These are phyloP conservation scores for Phytophthora idaei DNA, from an alignment of 352 stramenopile species.

Conservation along the genomic window DNA sequence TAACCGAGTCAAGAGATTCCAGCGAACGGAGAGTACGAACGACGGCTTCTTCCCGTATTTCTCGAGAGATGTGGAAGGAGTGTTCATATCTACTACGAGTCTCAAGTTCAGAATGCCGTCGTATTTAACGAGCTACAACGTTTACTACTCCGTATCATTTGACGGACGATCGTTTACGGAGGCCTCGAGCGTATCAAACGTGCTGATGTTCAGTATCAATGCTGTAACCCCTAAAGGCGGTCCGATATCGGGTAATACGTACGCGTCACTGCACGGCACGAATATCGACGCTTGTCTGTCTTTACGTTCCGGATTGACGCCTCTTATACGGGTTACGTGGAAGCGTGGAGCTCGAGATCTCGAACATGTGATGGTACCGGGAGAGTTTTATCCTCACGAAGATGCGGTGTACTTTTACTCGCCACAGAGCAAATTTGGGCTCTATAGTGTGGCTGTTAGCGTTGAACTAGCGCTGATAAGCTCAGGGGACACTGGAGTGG, in stretches of 20 bases:
- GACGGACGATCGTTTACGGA: conserved; percentile 55
- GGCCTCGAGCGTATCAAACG: conserved; percentile 33
- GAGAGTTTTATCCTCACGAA: conserved; percentile 67
- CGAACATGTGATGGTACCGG: conserved; percentile 57
- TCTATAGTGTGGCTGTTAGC: conserved; percentile 66
- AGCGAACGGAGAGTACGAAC: conserved; percentile 25
- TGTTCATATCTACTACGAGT: conserved; percentile 44
- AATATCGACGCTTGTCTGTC: conserved; percentile 67
- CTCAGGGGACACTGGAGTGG: background rate
- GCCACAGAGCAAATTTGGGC: conserved; percentile 74
- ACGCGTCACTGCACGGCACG: conserved; percentile 59
- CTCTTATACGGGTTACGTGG: conserved; percentile 61
- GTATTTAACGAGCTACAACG: conserved; percentile 57
- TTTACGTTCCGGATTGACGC: conserved; percentile 20
- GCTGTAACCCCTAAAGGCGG: conserved; percentile 58
- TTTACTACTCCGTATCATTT: conserved; percentile 73
- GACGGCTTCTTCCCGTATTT: conserved; percentile 52
- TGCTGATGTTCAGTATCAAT: conserved; percentile 66
- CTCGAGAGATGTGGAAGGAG: conserved; percentile 43
- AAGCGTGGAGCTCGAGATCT: conserved; percentile 63
- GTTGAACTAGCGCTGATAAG: conserved; percentile 53
- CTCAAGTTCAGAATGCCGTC: conserved; percentile 52
- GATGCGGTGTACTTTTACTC: conserved; percentile 80
- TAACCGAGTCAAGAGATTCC: conserved; percentile 37
- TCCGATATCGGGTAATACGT: conserved; percentile 75